Evolutionary conservation across 2,329 filamentous ascomycete genomes (phyloP).

Genomic region (Colletotrichum cordylinicola): DNA sequence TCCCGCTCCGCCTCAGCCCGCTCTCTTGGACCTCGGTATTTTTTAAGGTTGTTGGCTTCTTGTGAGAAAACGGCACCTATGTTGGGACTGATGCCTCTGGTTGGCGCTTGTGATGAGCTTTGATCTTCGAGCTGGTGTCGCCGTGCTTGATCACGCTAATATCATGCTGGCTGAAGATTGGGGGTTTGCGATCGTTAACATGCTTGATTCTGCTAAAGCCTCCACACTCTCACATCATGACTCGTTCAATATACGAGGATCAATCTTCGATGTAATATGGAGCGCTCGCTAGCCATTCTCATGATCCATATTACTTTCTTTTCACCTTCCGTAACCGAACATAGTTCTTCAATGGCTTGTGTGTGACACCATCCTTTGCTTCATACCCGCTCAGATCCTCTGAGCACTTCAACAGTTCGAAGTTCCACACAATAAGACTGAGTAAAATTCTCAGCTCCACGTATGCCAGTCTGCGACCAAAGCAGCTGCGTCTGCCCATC

Average conservation of each 20-base stretch:
- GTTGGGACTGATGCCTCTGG: background rate
- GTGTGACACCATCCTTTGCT: background rate
- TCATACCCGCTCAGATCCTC: background rate
- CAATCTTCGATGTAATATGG: background rate
- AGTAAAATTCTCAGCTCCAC: constrained; percentile 38
- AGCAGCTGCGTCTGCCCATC: constrained; percentile 40
- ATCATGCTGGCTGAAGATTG: background rate
- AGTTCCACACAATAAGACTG: constrained; percentile 43
- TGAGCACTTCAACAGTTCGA: constrained; percentile 22
- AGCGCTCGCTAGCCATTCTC: background rate
- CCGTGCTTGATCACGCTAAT: background rate
- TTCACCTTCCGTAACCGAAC: background rate
- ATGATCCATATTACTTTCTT: background rate
- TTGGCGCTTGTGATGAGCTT: background rate
- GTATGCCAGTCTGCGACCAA: constrained; percentile 40
- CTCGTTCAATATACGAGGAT: background rate
- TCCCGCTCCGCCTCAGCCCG: background rate
- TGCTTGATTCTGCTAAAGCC: fast-evolving
- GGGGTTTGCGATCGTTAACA: fast-evolving
- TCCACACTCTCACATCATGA: background rate
- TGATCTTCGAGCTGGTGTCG: background rate
- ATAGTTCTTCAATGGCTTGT: background rate
- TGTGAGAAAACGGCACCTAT: background rate
- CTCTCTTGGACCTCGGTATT: background rate
- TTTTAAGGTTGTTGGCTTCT: background rate